A percentile compares a stretch with the other conserved stretches of the same genome.
Evolutionary conservation across 495 filamentous ascomycete genomes (phyloP).

Genomic region (Penicillium desertorum): DNA sequence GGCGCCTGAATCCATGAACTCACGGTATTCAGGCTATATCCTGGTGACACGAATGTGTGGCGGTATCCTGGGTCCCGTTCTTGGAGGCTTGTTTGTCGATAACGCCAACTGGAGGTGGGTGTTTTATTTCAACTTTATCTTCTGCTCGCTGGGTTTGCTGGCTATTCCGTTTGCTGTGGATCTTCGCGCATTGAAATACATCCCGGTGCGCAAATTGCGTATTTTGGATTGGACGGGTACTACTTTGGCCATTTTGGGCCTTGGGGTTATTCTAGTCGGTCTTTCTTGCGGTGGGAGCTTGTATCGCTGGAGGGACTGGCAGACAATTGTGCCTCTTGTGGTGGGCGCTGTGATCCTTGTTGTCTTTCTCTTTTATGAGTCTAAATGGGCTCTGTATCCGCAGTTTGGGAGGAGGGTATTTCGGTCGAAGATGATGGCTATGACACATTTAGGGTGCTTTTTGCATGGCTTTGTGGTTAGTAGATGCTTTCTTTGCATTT

Average conservation of each 20-base stretch:
- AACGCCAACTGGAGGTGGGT: constrained; percentile 41
- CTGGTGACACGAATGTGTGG: constrained; percentile 38
- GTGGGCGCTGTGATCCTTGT: constrained; percentile 49
- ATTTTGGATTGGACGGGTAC: constrained; percentile 42
- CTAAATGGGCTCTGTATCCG: constrained; percentile 43
- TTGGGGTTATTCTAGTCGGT: constrained; percentile 34
- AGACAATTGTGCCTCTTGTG: constrained; percentile 51
- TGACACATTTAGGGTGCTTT: constrained; percentile 53
- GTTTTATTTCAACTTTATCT: constrained; percentile 47
- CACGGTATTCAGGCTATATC: constrained; percentile 42
- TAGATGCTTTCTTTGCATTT: constrained; percentile 22
- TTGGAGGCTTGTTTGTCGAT: constrained; percentile 42
- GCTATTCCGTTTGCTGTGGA: constrained; percentile 40
- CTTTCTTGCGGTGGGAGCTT: constrained; percentile 38
- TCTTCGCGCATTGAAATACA: constrained; percentile 27
- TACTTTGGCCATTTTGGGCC: constrained; percentile 31
- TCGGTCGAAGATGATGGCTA: constrained; percentile 32
- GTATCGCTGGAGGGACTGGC: constrained; percentile 41
- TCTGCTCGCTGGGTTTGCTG: constrained; percentile 38
- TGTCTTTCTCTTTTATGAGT: constrained; percentile 51
- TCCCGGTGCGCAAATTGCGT: constrained; percentile 29
- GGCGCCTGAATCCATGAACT: constrained; percentile 44
- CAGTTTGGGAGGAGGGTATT: constrained; percentile 56
- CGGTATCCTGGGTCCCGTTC: constrained; percentile 35
- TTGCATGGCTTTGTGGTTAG: constrained; percentile 50